A percentile compares a stretch with the other conserved stretches of the same genome.
phyloP scores from a whole-genome alignment of 768 basidiomycete genomes.

The Multifurca ochricompacta region DNA sequence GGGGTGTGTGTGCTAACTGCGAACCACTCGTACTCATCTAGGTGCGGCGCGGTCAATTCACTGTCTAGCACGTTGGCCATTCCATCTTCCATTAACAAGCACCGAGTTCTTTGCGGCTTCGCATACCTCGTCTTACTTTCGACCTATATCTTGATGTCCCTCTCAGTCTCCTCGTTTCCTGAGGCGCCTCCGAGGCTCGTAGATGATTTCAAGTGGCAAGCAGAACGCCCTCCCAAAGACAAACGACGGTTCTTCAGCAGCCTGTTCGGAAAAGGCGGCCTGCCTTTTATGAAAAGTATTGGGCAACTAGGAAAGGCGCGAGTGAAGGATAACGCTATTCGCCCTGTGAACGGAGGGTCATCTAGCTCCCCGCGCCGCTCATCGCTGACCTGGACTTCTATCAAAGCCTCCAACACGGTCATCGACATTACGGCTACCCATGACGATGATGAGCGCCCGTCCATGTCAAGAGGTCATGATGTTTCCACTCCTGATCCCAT shows the following conservation, averaged over 20 bases:
- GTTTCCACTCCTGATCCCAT: background rate
- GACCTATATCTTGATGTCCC: slow-evolving; percentile 12
- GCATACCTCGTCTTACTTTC: too few relatives aligned
- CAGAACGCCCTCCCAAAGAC: background rate
- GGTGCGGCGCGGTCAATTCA: too few relatives aligned
- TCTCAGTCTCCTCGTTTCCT: slow-evolving; percentile 21
- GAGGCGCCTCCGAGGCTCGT: background rate
- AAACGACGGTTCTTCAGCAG: slow-evolving; percentile 4
- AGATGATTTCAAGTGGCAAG: background rate
- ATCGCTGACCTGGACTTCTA: background rate
- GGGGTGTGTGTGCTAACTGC: too few relatives aligned
- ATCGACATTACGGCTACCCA: background rate
- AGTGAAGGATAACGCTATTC: background rate
- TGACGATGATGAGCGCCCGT: background rate
- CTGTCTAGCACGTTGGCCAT: too few relatives aligned
- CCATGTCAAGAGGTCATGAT: background rate
- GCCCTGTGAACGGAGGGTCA: too few relatives aligned
- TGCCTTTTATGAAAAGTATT: background rate
- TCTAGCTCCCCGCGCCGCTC: background rate
- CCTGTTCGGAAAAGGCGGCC: background rate
- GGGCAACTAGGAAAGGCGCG: background rate
- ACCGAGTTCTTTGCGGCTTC: background rate
- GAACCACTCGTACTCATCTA: too few relatives aligned
- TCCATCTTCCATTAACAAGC: background rate
- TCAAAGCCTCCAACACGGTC: background rate